A percentile compares a stretch with the other conserved stretches of the same genome.
phyloP scores from a whole-genome alignment of 768 basidiomycete species.

The Calocybe gangraenosa region DNA sequence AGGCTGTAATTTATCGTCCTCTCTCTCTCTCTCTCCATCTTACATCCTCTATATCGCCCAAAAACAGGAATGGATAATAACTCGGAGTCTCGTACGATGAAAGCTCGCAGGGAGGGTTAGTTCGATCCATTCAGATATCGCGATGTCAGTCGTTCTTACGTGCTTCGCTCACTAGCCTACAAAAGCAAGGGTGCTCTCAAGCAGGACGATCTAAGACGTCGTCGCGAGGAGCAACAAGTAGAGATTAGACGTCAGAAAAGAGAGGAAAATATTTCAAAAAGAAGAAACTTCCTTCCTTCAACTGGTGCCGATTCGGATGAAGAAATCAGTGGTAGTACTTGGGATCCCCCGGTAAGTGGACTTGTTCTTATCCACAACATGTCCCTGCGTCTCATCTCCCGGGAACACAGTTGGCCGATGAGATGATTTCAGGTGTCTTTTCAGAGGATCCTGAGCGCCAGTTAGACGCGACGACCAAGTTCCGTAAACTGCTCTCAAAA shows the following conservation, averaged over 20 bases:
- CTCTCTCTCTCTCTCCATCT: conserved; percentile 27
- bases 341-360: conserved; percentile 73
- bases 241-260: conserved; percentile 98
- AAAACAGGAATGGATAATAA: conserved; percentile 34
- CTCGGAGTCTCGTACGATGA: conserved; percentile 63
- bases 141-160: conserved; percentile 32
- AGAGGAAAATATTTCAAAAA: conserved; percentile 97
- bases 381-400: conserved; percentile 13
- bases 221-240: conserved; percentile 97
- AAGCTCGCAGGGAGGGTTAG: conserved; percentile 70
- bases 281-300: conserved; percentile 86
- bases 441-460: conserved; percentile 89
- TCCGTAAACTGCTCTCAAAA: conserved; percentile 97
- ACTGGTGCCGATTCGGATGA: conserved; percentile 86
- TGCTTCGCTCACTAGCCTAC: conserved; percentile 56
- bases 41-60: conserved; percentile 19
- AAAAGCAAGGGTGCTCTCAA: conserved; percentile 89
- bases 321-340: conserved; percentile 62
- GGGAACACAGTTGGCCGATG: conserved; percentile 64
- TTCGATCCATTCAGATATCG: conserved; percentile 20
- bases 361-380: conserved; percentile 9
- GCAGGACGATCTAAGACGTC: conserved; percentile 90
- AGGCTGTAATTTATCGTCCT: conserved; percentile 25
- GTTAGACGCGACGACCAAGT: conserved; percentile 95
- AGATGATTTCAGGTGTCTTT: conserved; percentile 93